Base-by-base conservation (phyloP, 306 rosid genomes). In the Elaeagnus macrophylla region DNA sequence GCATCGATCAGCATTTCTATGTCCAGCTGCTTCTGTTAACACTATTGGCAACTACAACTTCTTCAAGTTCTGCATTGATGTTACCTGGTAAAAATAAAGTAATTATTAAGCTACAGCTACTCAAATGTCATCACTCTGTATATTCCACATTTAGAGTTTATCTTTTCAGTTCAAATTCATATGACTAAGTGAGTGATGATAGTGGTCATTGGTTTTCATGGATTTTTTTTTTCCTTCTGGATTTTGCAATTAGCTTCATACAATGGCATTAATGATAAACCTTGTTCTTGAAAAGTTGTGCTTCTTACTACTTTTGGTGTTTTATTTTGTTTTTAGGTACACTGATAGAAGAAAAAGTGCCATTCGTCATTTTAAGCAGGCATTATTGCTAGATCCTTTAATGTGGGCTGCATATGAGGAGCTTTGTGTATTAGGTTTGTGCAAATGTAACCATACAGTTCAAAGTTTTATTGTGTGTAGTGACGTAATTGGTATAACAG, bases 381-480 rank as follows among this genome's bases (percentile, higher is more conserved):
- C 87, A 61, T 64, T 77, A 53, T 65, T 63, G 18, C 15, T 68
- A 52, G 81, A 81, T 69, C 81, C 87, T 18, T 53, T 72, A 50
- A 67, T 81, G 81, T 79, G 99, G 99, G 79, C 77, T 60, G 99
- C 99, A 35, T 93, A 75, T 46, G 96, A 84, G 51, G 99, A 87
- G 75, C 86, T 93, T 48, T 93, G 99, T 65, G 57, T 81, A 67
- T 75, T 93, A 87, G 99, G 99, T 91, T 45, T 51, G 88, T 75
- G 62, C 64, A 64, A 48, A 19, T 61, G 63, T 25, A 56, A 38
- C 57, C 56, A 55, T 39, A 57, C 58, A 46, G 62, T 72, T 69
- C 25, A 20, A 42, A 16, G 12, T 59, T 41, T 13, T 15, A 42
- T 10, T 41, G 45, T 40, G 17, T 57, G 16, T 25, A 25, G 32